A percentile compares a stretch with the other conserved stretches of the same genome.
These are phyloP conservation scores for Penicillium capsulatum DNA, from an alignment of 2,329 filamentous ascomycete species.

Conservation along the genomic window DNA sequence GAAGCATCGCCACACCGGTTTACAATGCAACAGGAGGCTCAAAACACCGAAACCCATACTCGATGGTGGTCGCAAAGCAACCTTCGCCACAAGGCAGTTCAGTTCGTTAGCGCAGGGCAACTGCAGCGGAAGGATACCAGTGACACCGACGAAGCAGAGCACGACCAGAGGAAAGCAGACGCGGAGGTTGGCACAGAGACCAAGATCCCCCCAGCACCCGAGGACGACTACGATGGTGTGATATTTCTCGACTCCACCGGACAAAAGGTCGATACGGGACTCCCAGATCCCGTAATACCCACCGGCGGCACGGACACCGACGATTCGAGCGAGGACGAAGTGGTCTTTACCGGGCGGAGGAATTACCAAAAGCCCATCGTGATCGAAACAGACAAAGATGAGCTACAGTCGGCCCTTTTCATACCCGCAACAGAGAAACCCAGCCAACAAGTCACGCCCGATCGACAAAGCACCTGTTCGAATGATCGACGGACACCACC, in stretches of 20 bases:
- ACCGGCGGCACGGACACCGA: slow-evolving; percentile 36
- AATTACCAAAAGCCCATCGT: slow-evolving; percentile 14
- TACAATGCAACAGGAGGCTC: slow-evolving; percentile 56
- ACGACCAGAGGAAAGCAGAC: not conserved
- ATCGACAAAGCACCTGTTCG: not conserved
- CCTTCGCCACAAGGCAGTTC: slow-evolving; percentile 54
- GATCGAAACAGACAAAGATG: slow-evolving; percentile 14
- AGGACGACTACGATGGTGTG: slow-evolving; percentile 8
- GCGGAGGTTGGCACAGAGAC: not conserved
- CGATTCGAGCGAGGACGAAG: slow-evolving; percentile 65
- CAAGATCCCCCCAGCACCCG: slow-evolving; percentile 11
- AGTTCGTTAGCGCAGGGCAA: slow-evolving; percentile 59
- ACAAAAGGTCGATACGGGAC: slow-evolving; percentile 25
- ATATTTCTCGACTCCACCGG: slow-evolving; percentile 39
- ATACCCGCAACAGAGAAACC: not conserved
- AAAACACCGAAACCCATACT: slow-evolving; percentile 52
- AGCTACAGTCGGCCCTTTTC: slow-evolving; percentile 5
- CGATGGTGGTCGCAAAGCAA: slow-evolving; percentile 47
- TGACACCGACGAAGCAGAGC: slow-evolving; percentile 7
- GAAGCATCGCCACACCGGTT: slow-evolving; percentile 23
- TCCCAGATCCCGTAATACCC: slow-evolving; percentile 24
- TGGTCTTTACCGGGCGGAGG: slow-evolving; percentile 38
- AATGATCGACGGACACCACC: not conserved
- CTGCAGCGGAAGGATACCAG: slow-evolving; percentile 38
- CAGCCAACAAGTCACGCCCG: not conserved